phyloP scores from a whole-genome alignment of 1,139 yeast species.

The Sugiyamaella paludigena region DNA sequence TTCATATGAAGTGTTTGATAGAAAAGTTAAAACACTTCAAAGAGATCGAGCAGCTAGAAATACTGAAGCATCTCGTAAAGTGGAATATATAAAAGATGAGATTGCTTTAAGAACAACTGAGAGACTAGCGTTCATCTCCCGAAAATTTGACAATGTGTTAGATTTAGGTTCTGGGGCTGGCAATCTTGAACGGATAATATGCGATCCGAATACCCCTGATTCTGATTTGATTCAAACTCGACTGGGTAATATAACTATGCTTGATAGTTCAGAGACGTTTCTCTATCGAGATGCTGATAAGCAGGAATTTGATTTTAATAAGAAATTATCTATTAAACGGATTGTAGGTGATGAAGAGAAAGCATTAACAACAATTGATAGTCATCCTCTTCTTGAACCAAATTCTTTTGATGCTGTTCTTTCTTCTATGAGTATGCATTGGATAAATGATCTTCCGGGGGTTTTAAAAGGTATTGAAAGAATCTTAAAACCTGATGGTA shows the following conservation, averaged over 20 bases:
- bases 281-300: conserved; percentile 51
- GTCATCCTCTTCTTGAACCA: conserved; percentile 18
- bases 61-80: conserved; percentile 50
- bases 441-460: conserved; percentile 81
- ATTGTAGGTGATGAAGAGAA: conserved; percentile 66
- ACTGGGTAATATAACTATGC: conserved; percentile 59
- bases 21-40: conserved; percentile 59
- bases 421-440: conserved; percentile 72
- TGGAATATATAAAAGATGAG: conserved; percentile 76
- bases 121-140: conserved; percentile 67
- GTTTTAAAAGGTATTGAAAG: conserved; percentile 55
- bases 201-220: conserved; percentile 43
- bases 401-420: conserved; percentile 66
- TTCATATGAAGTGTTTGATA: conserved; percentile 60
- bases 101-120: conserved; percentile 72
- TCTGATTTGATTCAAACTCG: conserved; percentile 50
- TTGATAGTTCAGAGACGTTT: conserved; percentile 59
- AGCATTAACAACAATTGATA: conserved; percentile 15
- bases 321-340: conserved; percentile 46
- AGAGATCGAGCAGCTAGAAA: conserved; percentile 51
- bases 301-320: conserved; percentile 40
- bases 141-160: conserved; percentile 57
- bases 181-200: conserved; percentile 46
- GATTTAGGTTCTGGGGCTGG: conserved; percentile 80
- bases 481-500: conserved; percentile 76